Conservation (phyloP, 1,284 basidiomycete species). For the Bjerkandera adusta region DNA sequence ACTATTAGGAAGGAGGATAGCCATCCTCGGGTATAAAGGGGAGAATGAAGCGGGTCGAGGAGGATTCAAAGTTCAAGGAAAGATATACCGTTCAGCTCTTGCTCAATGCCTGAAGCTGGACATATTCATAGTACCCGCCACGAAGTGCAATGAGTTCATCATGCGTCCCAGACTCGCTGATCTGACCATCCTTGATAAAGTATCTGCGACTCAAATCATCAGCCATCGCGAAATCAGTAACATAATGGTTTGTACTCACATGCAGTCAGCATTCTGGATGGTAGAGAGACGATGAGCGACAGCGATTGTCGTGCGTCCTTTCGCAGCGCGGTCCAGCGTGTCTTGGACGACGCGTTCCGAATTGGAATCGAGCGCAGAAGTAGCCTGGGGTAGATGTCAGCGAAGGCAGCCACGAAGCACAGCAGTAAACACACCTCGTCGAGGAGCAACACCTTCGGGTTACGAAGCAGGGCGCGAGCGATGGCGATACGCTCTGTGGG, state of each 20-base stretch:
- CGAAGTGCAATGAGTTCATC: slow-evolving; percentile 71
- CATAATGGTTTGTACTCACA: slow-evolving; percentile 50
- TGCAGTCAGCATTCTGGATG: slow-evolving; percentile 92
- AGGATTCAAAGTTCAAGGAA: no score
- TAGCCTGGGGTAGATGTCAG: slow-evolving; percentile 58
- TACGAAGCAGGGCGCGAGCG: slow-evolving; percentile 89
- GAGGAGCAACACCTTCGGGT: slow-evolving; percentile 88
- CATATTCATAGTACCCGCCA: slow-evolving; percentile 86
- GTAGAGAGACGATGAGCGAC: slow-evolving; percentile 94
- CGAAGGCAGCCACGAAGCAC: no score
- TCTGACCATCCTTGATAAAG: slow-evolving; percentile 87
- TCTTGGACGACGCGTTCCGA: slow-evolving; percentile 94
- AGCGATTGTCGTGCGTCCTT: slow-evolving; percentile 87
- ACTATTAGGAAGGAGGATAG: no score
- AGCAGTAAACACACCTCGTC: slow-evolving; percentile 38
- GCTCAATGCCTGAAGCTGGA: slow-evolving; percentile 79
- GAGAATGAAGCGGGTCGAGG: no score
- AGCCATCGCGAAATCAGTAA: neutral
- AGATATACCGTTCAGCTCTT: no score
- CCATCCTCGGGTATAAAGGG: no score
- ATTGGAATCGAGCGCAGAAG: slow-evolving; percentile 91
- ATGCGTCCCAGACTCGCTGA: slow-evolving; percentile 88
- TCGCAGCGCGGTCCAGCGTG: slow-evolving; percentile 89
- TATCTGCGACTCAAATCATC: slow-evolving; percentile 47
- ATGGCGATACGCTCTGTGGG: slow-evolving; percentile 89